A percentile compares a stretch with the other conserved stretches of the same genome.
Conservation (phyloP, 1,284 basidiomycete species). For the Tremellales sp. region DNA sequence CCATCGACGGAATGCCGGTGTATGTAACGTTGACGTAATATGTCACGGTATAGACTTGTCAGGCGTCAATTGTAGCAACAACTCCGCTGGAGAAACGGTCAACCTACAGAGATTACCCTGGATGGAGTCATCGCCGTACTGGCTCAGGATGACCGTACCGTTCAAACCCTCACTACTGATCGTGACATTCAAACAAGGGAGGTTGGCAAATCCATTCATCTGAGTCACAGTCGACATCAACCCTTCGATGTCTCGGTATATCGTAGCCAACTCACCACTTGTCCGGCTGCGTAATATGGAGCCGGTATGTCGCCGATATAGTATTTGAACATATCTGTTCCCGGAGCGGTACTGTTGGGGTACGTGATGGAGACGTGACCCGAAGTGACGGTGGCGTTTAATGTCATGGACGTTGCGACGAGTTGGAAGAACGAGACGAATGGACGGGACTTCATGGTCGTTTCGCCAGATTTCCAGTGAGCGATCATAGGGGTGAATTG, state of each 20-base stretch:
- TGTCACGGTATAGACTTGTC: constrained; percentile 11
- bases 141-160: constrained; percentile 9
- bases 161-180: constrained; percentile 13
- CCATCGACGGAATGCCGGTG: constrained; percentile 9
- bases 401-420: constrained; percentile 6
- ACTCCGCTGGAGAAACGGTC: no score
- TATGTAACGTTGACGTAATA: constrained; percentile 12
- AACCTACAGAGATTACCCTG: constrained; percentile 13
- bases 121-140: constrained; percentile 14
- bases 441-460: constrained; percentile 6
- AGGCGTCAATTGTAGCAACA: neutral
- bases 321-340: constrained; percentile 13
- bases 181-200: constrained; percentile 13
- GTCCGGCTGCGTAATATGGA: constrained; percentile 9
- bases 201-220: constrained; percentile 16
- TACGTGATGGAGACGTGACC: constrained; percentile 14
- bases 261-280: constrained; percentile 6
- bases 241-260: no score
- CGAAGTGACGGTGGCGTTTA: constrained; percentile 17
- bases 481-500: constrained; percentile 19
- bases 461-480: constrained; percentile 19
- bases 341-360: constrained; percentile 14
- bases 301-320: constrained; percentile 17
- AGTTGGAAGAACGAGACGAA: constrained; percentile 18
- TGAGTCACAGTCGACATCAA: neutral